A percentile compares a stretch with the other conserved stretches of the same genome.
Conservation (phyloP, 1,284 basidiomycete species). For the Ceratobasidium sp. region DNA sequence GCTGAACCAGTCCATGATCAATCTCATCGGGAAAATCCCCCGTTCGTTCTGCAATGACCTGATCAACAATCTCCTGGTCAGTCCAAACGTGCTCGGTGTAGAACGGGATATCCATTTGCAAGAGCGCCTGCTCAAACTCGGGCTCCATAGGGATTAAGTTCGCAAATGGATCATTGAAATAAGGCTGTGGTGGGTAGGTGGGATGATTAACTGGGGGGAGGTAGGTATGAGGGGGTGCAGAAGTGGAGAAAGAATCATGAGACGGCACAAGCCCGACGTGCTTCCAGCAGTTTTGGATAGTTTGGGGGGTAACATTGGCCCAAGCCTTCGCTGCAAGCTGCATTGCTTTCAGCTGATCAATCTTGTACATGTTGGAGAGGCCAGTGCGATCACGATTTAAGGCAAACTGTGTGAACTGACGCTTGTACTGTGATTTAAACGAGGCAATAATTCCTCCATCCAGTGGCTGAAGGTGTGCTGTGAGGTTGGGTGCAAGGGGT, state of each 20-base stretch:
- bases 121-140: neutral
- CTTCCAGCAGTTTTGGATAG: constrained; percentile 46
- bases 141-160: neutral
- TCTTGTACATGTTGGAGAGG: constrained; percentile 32
- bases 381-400: constrained; percentile 35
- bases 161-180: neutral
- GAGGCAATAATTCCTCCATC: constrained; percentile 38
- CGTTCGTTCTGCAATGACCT: neutral
- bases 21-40: neutral
- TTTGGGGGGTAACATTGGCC: constrained; percentile 11
- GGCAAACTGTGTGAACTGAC: constrained; percentile 14
- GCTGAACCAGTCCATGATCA: neutral
- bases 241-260: too few species aligned
- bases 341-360: constrained; percentile 45
- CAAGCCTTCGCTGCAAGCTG: constrained; percentile 38
- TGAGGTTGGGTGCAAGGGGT: constrained; percentile 38
- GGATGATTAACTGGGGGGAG: too few species aligned
- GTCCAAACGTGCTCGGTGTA: neutral
- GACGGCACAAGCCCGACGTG: constrained; percentile 10
- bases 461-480: constrained; percentile 39
- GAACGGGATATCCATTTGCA: neutral
- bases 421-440: constrained; percentile 44
- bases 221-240: too few species aligned
- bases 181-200: too few species aligned
- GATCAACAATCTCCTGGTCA: neutral